Base-by-base conservation (phyloP, 2,329 filamentous ascomycete species). In the Metarhizium sp. region DNA sequence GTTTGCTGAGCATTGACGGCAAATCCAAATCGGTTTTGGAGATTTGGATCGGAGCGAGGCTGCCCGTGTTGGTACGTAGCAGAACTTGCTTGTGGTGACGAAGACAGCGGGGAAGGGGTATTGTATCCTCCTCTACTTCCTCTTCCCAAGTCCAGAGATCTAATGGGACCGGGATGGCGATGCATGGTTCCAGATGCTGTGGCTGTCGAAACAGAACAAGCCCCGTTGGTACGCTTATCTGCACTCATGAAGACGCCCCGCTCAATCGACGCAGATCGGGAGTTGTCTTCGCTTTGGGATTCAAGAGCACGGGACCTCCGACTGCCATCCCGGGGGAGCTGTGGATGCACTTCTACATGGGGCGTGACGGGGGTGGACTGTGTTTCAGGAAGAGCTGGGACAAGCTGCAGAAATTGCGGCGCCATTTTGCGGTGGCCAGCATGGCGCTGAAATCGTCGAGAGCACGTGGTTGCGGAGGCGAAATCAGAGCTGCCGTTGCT, bases 151-250 rank as follows among this genome's bases (percentile, higher is more conserved):
- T 77, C 75, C 6, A 73, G 66, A 0, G 78, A 78, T 36, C 73
- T 69, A 50, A 77, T 72, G 16, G 78, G 73, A 11, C 76, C 75
- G 8, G 68, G 76, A 60, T 66, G 75, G 57, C 62, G 78, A 60
- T 51, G 49, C 61, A 76, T 76, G 67, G 66, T 83, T 56, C 87
- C 87, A 3, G 84, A 78, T 1, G 80, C 86, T 25, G 79, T 72
- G 1, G 83, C 77, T 4, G 40, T 11, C 8, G 56, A 53, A 7
- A 50, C 78, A 81, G 65, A 79, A 87, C 30, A 90, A 63, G 4
- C 80, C 81, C 2, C 76, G 59, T 81, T 83, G 1, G 88, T 80
- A 57, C 87, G 84, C 60, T 86, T 84, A 64, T 89, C 84, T 10
- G 76, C 72, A 53, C 75, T 82, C 25, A 75, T 73, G 53, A 86